These are phyloP conservation scores for Kodamaea jinghongensis DNA, from an alignment of 805 yeast species.

Conservation along the genomic window DNA sequence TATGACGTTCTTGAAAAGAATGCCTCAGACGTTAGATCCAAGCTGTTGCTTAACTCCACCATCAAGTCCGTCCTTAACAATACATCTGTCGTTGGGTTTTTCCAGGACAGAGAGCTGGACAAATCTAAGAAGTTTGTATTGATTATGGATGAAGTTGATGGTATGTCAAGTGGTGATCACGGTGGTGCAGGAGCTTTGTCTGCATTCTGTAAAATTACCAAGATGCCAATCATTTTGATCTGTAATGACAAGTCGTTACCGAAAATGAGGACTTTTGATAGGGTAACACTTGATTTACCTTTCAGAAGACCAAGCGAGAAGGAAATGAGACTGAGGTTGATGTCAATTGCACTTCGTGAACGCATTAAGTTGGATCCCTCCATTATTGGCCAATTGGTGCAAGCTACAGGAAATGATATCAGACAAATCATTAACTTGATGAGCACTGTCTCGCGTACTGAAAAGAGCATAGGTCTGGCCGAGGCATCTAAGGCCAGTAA, in stretches of 20 bases:
- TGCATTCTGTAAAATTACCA: conserved; percentile 76
- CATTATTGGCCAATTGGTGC: conserved; percentile 78
- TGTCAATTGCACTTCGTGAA: conserved; percentile 89
- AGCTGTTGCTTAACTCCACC: conserved; percentile 64
- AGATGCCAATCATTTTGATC: conserved; percentile 86
- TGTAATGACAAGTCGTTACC: conserved; percentile 92
- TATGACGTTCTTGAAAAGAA: conserved; percentile 74
- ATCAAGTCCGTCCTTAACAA: conserved; percentile 73
- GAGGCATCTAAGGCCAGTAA: conserved; percentile 60
- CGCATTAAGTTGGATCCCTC: conserved; percentile 75
- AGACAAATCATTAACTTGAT: conserved; percentile 89
- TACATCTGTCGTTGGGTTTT: conserved; percentile 79
- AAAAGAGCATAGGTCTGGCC: conserved; percentile 57
- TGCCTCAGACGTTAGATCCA: conserved; percentile 89
- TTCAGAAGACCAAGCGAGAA: conserved; percentile 87
- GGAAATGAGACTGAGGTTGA: conserved; percentile 76
- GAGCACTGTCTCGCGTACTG: conserved; percentile 79
- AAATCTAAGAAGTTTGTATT: conserved; percentile 61
- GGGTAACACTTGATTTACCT: conserved; percentile 71
- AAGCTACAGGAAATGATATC: conserved; percentile 85
- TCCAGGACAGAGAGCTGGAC: conserved; percentile 38
- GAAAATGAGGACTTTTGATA: conserved; percentile 94
- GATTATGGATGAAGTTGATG: conserved; percentile 98
- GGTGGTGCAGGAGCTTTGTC: conserved; percentile 98
- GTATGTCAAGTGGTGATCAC: conserved; percentile 98